Evolutionary conservation across 1,139 yeast genomes (phyloP).

Genomic region (Insectozyma bohioensis): DNA sequence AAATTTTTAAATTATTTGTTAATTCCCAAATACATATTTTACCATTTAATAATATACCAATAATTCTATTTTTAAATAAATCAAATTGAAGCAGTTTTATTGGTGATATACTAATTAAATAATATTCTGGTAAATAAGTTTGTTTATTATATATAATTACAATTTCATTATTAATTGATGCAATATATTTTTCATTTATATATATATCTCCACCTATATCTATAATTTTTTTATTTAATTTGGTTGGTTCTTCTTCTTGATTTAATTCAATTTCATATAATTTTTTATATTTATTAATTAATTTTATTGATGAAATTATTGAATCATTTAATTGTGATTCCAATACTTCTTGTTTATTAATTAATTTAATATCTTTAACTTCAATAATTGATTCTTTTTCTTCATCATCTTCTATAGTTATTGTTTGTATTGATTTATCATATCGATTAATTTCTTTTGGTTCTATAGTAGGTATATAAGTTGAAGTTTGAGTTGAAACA

Average conservation of each 20-base stretch:
- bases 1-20: constrained; percentile 7
- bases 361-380: background rate
- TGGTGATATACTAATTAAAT: constrained; percentile 40
- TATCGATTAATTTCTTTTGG: constrained; percentile 16
- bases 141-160: constrained; percentile 32
- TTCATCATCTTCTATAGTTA: constrained; percentile 4
- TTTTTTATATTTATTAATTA: constrained; percentile 11
- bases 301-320: constrained; percentile 12
- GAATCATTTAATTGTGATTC: constrained; percentile 11
- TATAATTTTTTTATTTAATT: constrained; percentile 19
- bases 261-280: constrained; percentile 10
- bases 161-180: constrained; percentile 17
- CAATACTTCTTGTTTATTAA: constrained; percentile 6
- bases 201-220: constrained; percentile 43
- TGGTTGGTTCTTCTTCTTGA: constrained; percentile 2
- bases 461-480: constrained; percentile 4
- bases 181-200: constrained; percentile 8
- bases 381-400: constrained; percentile 7
- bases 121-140: constrained; percentile 44
- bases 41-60: constrained; percentile 42
- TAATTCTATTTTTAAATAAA: constrained; percentile 25
- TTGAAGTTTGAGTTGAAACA: constrained; percentile 16
- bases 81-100: constrained; percentile 47
- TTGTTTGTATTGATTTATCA: constrained; percentile 32
- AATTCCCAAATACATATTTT: constrained; percentile 43